phyloP scores from a whole-genome alignment of 2,329 filamentous ascomycete genomes.

The Colletotrichum brevisporum region DNA sequence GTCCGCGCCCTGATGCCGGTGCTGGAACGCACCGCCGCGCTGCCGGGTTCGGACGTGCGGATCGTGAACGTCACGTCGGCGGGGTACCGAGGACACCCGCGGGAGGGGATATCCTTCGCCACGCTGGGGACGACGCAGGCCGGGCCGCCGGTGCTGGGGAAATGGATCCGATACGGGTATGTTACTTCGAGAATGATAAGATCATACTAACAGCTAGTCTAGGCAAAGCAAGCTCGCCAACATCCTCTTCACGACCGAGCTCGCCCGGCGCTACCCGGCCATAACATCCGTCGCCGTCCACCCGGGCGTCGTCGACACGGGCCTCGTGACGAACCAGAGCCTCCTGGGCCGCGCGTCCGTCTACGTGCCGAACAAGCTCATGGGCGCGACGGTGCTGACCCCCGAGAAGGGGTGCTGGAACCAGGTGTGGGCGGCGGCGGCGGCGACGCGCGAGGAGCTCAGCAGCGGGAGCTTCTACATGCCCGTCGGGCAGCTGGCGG shows the following conservation, averaged over 20 bases:
- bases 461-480: constrained; percentile 45
- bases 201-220: not conserved
- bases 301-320: constrained; percentile 48
- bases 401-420: constrained; percentile 49
- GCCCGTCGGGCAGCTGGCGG: constrained; percentile 46
- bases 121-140: constrained; percentile 17
- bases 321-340: constrained; percentile 45
- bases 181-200: not conserved
- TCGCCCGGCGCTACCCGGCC: constrained; percentile 46
- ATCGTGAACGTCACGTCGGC: constrained; percentile 31
- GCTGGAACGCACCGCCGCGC: constrained; percentile 18
- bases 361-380: constrained; percentile 42
- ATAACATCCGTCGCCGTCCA: constrained; percentile 48
- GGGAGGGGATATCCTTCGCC: constrained; percentile 28
- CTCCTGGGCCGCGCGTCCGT: constrained; percentile 46
- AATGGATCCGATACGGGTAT: constrained; percentile 48
- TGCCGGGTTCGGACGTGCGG: constrained; percentile 28
- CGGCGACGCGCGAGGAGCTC: constrained; percentile 38
- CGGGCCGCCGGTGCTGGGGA: constrained; percentile 16
- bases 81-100: constrained; percentile 42
- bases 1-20: constrained; percentile 46
- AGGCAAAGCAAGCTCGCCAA: constrained; percentile 52
- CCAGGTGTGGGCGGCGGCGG: constrained; percentile 51
- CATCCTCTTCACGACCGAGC: constrained; percentile 48
- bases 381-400: constrained; percentile 42